phyloP scores from a whole-genome alignment of 2,329 filamentous ascomycete genomes.

The Calonectria pseudoreteaudii region DNA sequence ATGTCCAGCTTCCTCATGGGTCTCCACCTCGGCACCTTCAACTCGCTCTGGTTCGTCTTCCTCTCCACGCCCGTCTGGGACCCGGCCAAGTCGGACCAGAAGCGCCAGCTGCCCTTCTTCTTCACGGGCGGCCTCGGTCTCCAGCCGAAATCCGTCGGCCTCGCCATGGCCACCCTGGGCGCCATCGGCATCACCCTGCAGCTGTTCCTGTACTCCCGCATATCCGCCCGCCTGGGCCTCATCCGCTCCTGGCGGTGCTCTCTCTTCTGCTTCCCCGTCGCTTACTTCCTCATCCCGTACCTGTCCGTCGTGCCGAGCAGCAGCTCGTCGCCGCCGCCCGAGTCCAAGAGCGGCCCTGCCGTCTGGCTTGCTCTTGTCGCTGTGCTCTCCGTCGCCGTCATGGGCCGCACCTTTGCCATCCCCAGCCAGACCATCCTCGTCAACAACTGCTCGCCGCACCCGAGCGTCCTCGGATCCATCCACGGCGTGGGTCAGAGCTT shows the following conservation, averaged over 20 bases:
- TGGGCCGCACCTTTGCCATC: slow-evolving; percentile 72
- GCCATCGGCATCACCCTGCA: slow-evolving; percentile 77
- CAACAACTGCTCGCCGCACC: slow-evolving; percentile 62
- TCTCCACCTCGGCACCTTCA: slow-evolving; percentile 81
- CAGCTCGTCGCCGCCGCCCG: slow-evolving; percentile 59
- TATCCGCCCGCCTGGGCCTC: slow-evolving; percentile 28
- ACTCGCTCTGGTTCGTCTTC: slow-evolving; percentile 81
- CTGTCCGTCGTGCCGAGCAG: slow-evolving; percentile 74
- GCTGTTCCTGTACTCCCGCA: slow-evolving; percentile 36
- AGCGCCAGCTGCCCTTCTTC: slow-evolving; percentile 62
- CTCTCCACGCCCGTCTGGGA: slow-evolving; percentile 76
- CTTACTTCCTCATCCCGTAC: slow-evolving; percentile 78
- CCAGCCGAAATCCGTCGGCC: slow-evolving; percentile 76
- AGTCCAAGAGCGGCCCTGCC: slow-evolving; percentile 62
- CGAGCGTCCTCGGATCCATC: slow-evolving; percentile 59
- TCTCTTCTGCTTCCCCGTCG: slow-evolving; percentile 76
- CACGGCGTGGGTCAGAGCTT: slow-evolving; percentile 69
- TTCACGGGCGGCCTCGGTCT: slow-evolving; percentile 85
- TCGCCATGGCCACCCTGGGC: slow-evolving; percentile 82
- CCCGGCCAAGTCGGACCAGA: slow-evolving; percentile 48
- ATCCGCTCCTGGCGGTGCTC: slow-evolving; percentile 51
- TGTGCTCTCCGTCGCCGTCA: slow-evolving; percentile 73
- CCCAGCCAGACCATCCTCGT: slow-evolving; percentile 60
- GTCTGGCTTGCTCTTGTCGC: slow-evolving; percentile 75
- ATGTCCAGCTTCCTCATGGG: slow-evolving; percentile 76